Evolutionary conservation across 169 alveolate species (phyloP), one percentile per base, ranked within the genome.

Genomic region (Cryptosporidium ryanae): DNA sequence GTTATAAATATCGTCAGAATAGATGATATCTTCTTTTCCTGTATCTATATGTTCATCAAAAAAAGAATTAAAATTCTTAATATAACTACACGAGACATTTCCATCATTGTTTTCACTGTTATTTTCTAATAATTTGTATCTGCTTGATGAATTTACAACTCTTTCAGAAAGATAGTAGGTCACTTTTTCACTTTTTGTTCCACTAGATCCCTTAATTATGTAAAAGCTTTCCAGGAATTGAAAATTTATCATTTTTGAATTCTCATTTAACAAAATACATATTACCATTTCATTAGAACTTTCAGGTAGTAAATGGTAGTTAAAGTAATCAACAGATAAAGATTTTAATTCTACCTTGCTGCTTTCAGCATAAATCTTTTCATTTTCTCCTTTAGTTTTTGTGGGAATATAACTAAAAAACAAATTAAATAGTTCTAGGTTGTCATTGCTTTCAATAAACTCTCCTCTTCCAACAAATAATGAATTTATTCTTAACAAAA

Each of bases 251-350:
- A 66, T n/a, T 48, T 25, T 48, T n/a, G 65, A 66, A 23, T 27
- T 46, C 61, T 23, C 17, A 31, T 66, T 66, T 3, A 66, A 64
- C 15, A 66, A 43, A 48, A 66, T 66, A 21, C 82, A 48, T 13
- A 66, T 23, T 23, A 29, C 46, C 23, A 66, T 66, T 48, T 66
- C 82, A 18, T 63, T 46, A 18, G 82, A 48, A n/a, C n/a, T 31
- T n/a, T 48, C 82, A 10, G 48, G n/a, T 1, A 66, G 50, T 13
- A 66, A 23, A n/a, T 66, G 82, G 25, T 66, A 66, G 55, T 66
- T 66, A 48, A 66, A 66, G 29, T 57, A 57, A 2, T 66, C 21
- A 13, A 66, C 46, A 2, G 82, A 27, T 27, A 66, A 66, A 18
- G 48, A 57, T 2, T 57, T 29, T 8, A 66, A 3, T 43, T 0